phyloP scores from a whole-genome alignment of 2,329 filamentous ascomycete genomes.

The Ophidiomyces ophidiicola region DNA sequence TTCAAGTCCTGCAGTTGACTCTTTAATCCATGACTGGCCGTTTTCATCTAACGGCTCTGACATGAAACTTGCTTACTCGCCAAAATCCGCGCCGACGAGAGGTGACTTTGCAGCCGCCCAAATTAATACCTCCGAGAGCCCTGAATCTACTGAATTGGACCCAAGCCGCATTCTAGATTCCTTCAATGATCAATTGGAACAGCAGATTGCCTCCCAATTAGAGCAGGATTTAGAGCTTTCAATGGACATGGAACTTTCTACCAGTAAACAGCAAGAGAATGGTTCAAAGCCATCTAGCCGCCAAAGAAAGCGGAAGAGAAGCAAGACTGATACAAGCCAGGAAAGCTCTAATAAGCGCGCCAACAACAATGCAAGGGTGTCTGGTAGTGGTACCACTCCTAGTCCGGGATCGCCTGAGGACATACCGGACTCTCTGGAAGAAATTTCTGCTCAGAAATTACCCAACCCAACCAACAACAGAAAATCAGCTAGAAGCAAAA shows the following conservation, averaged over 20 bases:
- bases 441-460: neutral
- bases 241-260: conserved; percentile 20
- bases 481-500: conserved; percentile 1
- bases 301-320: conserved; percentile 24
- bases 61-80: neutral
- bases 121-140: no score
- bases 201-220: conserved; percentile 35
- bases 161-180: conserved; percentile 24
- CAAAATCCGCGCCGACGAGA: neutral
- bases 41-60: neutral
- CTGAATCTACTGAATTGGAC: no score
- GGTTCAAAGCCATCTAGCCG: neutral
- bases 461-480: neutral
- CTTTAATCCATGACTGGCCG: neutral
- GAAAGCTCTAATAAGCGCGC: conserved; percentile 6
- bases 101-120: no score
- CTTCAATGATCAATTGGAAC: conserved; percentile 33
- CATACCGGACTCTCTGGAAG: neutral
- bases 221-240: conserved; percentile 33
- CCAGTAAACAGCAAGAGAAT: conserved; percentile 8
- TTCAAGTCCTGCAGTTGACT: neutral
- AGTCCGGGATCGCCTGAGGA: neutral
- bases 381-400: neutral
- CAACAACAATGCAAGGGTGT: neutral
- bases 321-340: neutral